Evolutionary conservation across 257 asterid genomes (phyloP), one percentile per base, ranked within the genome.

Genomic region (Penstemon barbatus): DNA sequence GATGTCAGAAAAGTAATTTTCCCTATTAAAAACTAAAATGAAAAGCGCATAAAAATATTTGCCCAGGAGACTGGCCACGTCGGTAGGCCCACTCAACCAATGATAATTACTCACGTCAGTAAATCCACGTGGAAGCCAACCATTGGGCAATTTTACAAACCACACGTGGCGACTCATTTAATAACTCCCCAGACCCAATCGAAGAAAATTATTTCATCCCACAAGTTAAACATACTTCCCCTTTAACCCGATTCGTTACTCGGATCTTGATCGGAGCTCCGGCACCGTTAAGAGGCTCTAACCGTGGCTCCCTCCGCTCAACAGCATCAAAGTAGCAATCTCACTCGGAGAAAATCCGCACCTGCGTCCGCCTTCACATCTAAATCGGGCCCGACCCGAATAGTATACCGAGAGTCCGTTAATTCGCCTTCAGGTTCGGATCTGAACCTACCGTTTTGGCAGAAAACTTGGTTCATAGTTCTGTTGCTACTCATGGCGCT

Each of bases 251-350:
- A 25, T 25, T 25, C 33, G 33, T 25, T 25, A 25, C 33, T 25
- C 33, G 33, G 33, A 25, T 25, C 33, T 25, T 25, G 33, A 25
- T 25, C 87, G 86, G 96, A 79, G 87, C 89, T 87, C 87, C 89
- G 89, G 74, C 86, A 62, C 78, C 75, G 77, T 44, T 33, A 70
- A 52, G 33, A 72, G 48, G 63, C 63, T 78, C 77, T 78, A 81
- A 81, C 71, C 90, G 96, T 89, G 98, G 96, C 98, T 91, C 61
- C 98, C 67, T 77, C 96, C 71, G 84, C 79, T 65, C 87, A 73
- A 56, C 90, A 80, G 10, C 80, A 75, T 15, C 33, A 25, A 25
- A 25, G 33, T 25, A 84, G 77, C 68, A 84, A 74, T 37, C 89
- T 89, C 44, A 75, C 88, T 18, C 87, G 95, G 56, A 81, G 98